phyloP scores from a whole-genome alignment of 179 eudicot genomes.

The Amaranthus tricolor region DNA sequence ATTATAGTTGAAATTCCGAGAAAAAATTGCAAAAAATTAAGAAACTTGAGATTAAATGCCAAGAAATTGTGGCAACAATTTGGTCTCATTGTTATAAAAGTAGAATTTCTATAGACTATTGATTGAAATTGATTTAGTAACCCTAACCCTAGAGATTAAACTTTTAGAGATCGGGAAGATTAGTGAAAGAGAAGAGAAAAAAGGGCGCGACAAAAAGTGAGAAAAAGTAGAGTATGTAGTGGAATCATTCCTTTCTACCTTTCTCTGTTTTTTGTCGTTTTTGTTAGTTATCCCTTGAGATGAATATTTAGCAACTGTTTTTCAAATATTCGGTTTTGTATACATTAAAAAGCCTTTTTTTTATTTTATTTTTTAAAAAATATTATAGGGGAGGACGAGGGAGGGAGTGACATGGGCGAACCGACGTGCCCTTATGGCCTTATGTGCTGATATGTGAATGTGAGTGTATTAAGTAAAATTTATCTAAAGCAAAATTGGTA shows the following conservation, averaged over 20 bases:
- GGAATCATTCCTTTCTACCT: not conserved
- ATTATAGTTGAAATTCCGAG: slow-evolving; percentile 56
- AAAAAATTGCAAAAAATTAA: slow-evolving; percentile 55
- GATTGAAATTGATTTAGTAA: slow-evolving; percentile 4
- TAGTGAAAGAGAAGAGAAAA: slow-evolving; percentile 3
- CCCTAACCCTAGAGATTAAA: slow-evolving; percentile 24
- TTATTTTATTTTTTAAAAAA: too few relatives aligned
- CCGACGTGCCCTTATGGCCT: too few relatives aligned
- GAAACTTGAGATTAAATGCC: slow-evolving; percentile 58
- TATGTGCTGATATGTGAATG: too few relatives aligned
- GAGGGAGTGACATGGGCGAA: too few relatives aligned
- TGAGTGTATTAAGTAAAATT: too few relatives aligned
- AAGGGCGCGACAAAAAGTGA: slow-evolving; percentile 6
- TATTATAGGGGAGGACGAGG: too few relatives aligned
- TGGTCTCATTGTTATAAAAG: slow-evolving; percentile 36
- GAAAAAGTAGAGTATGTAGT: not conserved
- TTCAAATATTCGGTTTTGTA: not conserved
- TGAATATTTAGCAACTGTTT: slow-evolving; percentile 1
- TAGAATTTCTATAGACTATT: not conserved
- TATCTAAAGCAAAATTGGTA: too few relatives aligned
- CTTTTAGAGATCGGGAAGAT: not conserved
- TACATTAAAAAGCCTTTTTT: too few relatives aligned
- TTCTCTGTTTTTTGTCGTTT: not conserved
- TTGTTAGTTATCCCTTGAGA: not conserved
- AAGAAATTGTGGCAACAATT: slow-evolving; percentile 58